phyloP scores from a whole-genome alignment of 1,284 basidiomycete genomes.

The Trametes pubescens region DNA sequence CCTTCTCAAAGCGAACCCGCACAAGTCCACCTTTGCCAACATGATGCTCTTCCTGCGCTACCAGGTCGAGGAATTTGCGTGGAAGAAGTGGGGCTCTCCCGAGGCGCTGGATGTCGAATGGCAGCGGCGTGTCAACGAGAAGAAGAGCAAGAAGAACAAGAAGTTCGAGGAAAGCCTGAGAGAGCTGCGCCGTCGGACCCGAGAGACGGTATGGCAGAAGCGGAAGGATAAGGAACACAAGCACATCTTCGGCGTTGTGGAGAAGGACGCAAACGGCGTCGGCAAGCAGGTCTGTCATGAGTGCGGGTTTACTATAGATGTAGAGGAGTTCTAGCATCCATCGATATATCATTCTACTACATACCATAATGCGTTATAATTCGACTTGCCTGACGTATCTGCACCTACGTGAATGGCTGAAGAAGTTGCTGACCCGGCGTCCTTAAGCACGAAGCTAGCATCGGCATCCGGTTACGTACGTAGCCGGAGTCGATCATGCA shows the following conservation, averaged over 20 bases:
- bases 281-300: slow-evolving; percentile 81
- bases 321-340: slow-evolving; percentile 73
- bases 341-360: neutral
- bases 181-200: slow-evolving; percentile 85
- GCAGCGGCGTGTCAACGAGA: slow-evolving; percentile 80
- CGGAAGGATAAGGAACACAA: slow-evolving; percentile 88
- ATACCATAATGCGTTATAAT: neutral
- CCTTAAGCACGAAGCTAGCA: neutral
- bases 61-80: slow-evolving; percentile 97
- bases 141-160: slow-evolving; percentile 91
- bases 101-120: slow-evolving; percentile 93
- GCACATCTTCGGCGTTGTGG: slow-evolving; percentile 78
- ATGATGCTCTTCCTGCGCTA: slow-evolving; percentile 99
- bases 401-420: too few relatives aligned
- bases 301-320: slow-evolving; percentile 89
- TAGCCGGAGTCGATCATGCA: slow-evolving; percentile 16
- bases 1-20: slow-evolving; percentile 95
- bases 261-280: slow-evolving; percentile 59
- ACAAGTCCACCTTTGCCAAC: slow-evolving; percentile 96
- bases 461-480: slow-evolving; percentile 5
- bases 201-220: slow-evolving; percentile 90
- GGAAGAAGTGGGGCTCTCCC: slow-evolving; percentile 96
- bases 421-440: too few relatives aligned
- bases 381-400: too few relatives aligned
- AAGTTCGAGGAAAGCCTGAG: slow-evolving; percentile 90